A percentile compares a stretch with the other conserved stretches of the same genome.
Conservation (phyloP, 176 grass and related monocot species). For the Oryza australiensis region DNA sequence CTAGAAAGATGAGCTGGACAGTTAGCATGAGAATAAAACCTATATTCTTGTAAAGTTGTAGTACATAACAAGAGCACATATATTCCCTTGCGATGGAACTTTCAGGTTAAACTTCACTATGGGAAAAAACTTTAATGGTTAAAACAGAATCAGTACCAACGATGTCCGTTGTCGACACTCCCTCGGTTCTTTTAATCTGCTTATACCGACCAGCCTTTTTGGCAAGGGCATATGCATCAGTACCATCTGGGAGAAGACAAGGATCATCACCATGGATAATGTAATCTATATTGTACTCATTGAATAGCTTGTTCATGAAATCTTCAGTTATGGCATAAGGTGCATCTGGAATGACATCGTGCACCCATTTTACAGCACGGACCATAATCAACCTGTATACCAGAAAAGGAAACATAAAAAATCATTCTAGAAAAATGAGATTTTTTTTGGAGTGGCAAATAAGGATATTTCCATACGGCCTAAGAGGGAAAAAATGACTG, state of each 20-base stretch:
- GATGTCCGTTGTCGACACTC: constrained; percentile 90
- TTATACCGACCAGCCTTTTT: constrained; percentile 96
- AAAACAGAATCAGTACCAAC: constrained; percentile 60
- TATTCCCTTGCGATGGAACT: background rate
- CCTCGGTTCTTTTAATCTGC: constrained; percentile 93
- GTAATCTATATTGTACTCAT: constrained; percentile 92
- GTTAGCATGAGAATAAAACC: constrained; percentile 1
- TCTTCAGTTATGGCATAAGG: constrained; percentile 95
- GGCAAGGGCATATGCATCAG: constrained; percentile 88
- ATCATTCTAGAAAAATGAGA: background rate
- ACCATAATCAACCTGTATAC: constrained; percentile 83
- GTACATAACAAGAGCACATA: background rate
- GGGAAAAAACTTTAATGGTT: constrained; percentile 12
- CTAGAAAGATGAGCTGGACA: background rate
- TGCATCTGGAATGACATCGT: constrained; percentile 85
- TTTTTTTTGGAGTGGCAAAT: background rate
- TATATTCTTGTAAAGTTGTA: constrained; percentile 1
- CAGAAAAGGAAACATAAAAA: constrained; percentile 13
- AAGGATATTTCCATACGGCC: too few relatives aligned
- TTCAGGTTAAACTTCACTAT: constrained; percentile 15
- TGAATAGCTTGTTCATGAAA: constrained; percentile 90
- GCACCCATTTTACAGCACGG: constrained; percentile 85
- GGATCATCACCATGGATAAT: constrained; percentile 98
- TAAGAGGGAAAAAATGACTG: background rate
- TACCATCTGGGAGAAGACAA: constrained; percentile 89